Evolutionary conservation across 345 rosid genomes (phyloP).

Genomic region (Pistacia integerrima): DNA sequence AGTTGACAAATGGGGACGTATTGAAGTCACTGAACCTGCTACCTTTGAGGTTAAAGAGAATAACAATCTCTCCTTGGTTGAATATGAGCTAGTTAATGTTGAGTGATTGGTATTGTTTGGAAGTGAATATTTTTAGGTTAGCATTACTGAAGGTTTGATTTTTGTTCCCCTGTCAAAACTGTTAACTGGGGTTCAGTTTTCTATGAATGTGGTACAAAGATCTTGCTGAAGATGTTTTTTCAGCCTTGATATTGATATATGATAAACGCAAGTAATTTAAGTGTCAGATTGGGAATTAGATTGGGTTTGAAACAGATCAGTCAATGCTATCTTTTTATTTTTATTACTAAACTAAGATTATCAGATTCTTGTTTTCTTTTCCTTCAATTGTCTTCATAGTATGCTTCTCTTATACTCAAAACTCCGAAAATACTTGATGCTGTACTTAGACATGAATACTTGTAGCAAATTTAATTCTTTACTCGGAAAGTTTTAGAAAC

Average conservation of each 20-base stretch:
- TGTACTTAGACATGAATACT: not conserved
- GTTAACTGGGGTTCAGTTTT: slow-evolving; percentile 20
- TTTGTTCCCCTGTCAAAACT: slow-evolving; percentile 21
- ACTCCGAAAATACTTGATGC: not conserved
- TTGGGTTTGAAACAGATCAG: slow-evolving; percentile 2
- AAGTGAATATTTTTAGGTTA: slow-evolving; percentile 33
- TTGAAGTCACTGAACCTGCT: slow-evolving; percentile 78
- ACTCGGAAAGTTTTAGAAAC: not conserved
- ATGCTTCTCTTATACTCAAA: not conserved
- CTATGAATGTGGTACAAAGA: slow-evolving; percentile 14
- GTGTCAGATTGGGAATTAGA: not conserved
- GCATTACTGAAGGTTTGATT: slow-evolving; percentile 22
- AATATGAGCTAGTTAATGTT: slow-evolving; percentile 85
- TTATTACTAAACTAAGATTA: not conserved
- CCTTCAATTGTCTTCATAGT: not conserved
- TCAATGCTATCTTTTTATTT: slow-evolving; percentile 1
- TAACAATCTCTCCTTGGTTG: slow-evolving; percentile 86
- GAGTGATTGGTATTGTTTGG: slow-evolving; percentile 39
- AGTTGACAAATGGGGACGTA: slow-evolving; percentile 95
- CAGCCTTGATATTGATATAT: slow-evolving; percentile 2
- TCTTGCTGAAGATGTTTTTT: slow-evolving; percentile 15
- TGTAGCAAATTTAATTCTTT: not conserved
- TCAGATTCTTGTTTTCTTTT: not conserved
- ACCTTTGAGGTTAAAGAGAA: slow-evolving; percentile 58
- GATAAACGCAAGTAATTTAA: slow-evolving; percentile 10